phyloP scores from a whole-genome alignment of 768 basidiomycete species.

The Arthromyces matolae region DNA sequence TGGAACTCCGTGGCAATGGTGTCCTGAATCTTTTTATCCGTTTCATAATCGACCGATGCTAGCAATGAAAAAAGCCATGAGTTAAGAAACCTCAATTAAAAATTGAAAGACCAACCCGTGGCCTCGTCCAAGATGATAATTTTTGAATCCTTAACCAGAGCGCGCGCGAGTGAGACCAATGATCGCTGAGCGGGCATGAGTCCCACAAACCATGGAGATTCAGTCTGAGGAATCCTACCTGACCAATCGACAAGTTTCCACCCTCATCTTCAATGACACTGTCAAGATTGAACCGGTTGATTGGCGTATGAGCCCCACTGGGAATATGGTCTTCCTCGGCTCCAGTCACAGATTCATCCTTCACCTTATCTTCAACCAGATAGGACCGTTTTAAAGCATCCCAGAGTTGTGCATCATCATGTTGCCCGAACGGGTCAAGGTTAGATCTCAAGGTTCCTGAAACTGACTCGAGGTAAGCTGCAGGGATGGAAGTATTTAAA shows the following conservation, averaged over 20 bases:
- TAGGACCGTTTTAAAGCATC: conserved; percentile 85
- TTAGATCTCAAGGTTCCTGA: conserved; percentile 83
- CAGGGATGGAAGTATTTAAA: not conserved
- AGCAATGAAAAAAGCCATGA: too few relatives aligned
- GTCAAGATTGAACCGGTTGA: conserved; percentile 76
- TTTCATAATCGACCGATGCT: conserved; percentile 89
- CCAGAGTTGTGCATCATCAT: conserved; percentile 81
- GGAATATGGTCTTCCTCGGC: conserved; percentile 32
- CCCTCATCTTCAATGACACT: conserved; percentile 85
- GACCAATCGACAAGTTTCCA: conserved; percentile 74
- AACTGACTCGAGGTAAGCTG: conserved; percentile 28
- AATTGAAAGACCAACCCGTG: conserved; percentile 40
- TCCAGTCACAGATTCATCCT: conserved; percentile 20
- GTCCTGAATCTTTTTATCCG: conserved; percentile 86
- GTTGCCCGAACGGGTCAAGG: conserved; percentile 82
- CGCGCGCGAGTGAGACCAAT: conserved; percentile 83
- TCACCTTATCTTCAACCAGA: conserved; percentile 56
- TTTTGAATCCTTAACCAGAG: conserved; percentile 80
- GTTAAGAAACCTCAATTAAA: too few relatives aligned
- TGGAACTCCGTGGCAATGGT: conserved; percentile 84
- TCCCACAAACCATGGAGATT: not conserved
- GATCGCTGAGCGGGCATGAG: conserved; percentile 50
- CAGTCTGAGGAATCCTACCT: conserved; percentile 27
- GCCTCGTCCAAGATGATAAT: conserved; percentile 91
- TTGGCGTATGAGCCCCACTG: conserved; percentile 41